Evolutionary conservation across 2,329 filamentous ascomycete genomes (phyloP), one percentile per base, ranked within the genome.

Genomic region (Lomentospora prolificans): DNA sequence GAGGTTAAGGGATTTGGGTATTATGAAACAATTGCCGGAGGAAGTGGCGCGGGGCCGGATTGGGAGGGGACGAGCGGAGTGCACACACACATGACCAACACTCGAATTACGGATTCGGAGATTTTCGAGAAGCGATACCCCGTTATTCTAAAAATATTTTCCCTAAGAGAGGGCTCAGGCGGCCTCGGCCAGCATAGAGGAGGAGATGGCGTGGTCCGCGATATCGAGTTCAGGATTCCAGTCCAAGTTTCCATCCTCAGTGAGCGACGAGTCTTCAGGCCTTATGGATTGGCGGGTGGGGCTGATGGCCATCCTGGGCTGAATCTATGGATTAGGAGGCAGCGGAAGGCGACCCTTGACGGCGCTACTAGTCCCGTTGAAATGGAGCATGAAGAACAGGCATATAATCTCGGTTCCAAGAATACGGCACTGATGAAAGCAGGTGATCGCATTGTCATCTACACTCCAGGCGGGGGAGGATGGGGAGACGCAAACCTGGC

Each of bases 271-370:
- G 87, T 91, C 0, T 88, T 89, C 62, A 80, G 80, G 50, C 89
- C 72, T 0, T 70, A 71, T 17, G 91, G 92, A 0, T 76, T 96
- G 58, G 85, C 84, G 22, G 92, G 92, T 0, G 92, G 92, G 3
- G 85, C 84, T 57, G 86, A 92, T 59, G 92, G 84, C 0, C 72
- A 82, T 62, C 86, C 87, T 53, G 92, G 92, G 0, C 72, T 91
- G 59, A 97, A 97, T 62, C 74, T 95, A 50, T 97, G 92, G 92
- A 84, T 95, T 30, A 76, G 89, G 6, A 85, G 81, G 58, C 85
- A 92, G 55, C 73, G 76, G 61, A 82, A 81, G 67, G 72, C 72
- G 1, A 75, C 75, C 62, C 62, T 64, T 0, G 67, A 64, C 0
- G 69, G 70, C 9, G 64, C n/a, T n/a, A n/a, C n/a, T n/a, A n/a